A percentile compares a stretch with the other conserved stretches of the same genome.
Evolutionary conservation across 768 basidiomycete species (phyloP).

Genomic region (Mycena latifolia): DNA sequence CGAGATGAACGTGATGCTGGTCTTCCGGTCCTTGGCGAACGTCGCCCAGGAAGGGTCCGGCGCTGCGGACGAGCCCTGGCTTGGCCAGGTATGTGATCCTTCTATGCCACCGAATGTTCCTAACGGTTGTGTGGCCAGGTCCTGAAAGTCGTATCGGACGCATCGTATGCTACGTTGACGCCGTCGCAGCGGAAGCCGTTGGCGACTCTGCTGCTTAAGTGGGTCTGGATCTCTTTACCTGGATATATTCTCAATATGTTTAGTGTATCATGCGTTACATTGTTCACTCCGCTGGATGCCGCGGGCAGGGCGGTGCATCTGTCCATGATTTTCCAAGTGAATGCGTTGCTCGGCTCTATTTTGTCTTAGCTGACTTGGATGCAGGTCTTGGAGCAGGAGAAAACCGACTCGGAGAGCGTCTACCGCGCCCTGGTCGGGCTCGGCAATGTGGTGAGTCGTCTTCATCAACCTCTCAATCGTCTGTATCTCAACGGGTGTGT

Average conservation of each 20-base stretch:
- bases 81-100: slow-evolving; percentile 57
- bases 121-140: slow-evolving; percentile 48
- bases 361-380: not conserved
- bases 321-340: slow-evolving; percentile 60
- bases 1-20: slow-evolving; percentile 88
- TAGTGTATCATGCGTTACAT: slow-evolving; percentile 74
- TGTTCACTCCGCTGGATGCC: slow-evolving; percentile 56
- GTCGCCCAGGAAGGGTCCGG: slow-evolving; percentile 69
- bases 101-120: not conserved
- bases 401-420: slow-evolving; percentile 72
- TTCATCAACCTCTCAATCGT: not conserved
- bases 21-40: slow-evolving; percentile 86
- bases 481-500: slow-evolving; percentile 18
- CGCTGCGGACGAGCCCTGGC: slow-evolving; percentile 62
- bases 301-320: slow-evolving; percentile 57
- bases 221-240: slow-evolving; percentile 44
- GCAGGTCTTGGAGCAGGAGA: slow-evolving; percentile 64
- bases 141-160: slow-evolving; percentile 81
- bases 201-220: slow-evolving; percentile 93
- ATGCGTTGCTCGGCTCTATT: slow-evolving; percentile 19
- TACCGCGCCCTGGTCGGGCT: slow-evolving; percentile 81
- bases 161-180: slow-evolving; percentile 53
- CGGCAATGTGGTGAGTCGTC: slow-evolving; percentile 73
- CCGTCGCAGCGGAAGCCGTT: slow-evolving; percentile 66
- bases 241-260: slow-evolving; percentile 18